phyloP scores from a whole-genome alignment of 2,329 filamentous ascomycete genomes.

The Pseudogymnoascus sp. region DNA sequence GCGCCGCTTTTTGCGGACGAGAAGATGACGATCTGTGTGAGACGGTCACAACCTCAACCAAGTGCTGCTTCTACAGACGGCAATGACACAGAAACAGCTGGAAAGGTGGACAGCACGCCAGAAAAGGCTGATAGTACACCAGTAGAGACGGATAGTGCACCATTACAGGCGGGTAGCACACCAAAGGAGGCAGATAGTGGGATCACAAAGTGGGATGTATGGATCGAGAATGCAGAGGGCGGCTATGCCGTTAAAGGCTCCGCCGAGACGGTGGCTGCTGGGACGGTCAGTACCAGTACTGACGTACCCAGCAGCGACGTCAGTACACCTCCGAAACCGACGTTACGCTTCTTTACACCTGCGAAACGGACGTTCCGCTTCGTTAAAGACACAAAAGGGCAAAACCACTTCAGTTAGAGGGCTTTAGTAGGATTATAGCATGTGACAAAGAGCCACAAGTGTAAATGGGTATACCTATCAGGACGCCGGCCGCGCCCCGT shows the following conservation, averaged over 20 bases:
- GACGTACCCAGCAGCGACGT: neutral
- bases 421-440: neutral
- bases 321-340: neutral
- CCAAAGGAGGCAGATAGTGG: conserved; percentile 16
- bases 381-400: too few relatives aligned
- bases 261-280: conserved; percentile 17
- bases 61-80: neutral
- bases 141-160: conserved; percentile 32
- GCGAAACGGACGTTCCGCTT: too few relatives aligned
- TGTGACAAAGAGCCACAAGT: neutral
- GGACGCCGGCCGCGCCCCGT: neutral
- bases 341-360: neutral
- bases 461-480: neutral
- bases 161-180: conserved; percentile 33
- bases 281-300: neutral
- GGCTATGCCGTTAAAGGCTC: conserved; percentile 56
- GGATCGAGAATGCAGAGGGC: conserved; percentile 55
- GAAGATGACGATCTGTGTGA: conserved; percentile 60
- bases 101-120: conserved; percentile 32
- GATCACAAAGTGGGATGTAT: conserved; percentile 46
- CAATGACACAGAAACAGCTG: conserved; percentile 18
- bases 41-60: conserved; percentile 24
- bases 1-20: conserved; percentile 72
- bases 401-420: neutral
- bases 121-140: conserved; percentile 30